These are phyloP conservation scores for Begonia fuchsioides DNA, from an alignment of 306 rosid species.

Conservation along the genomic window DNA sequence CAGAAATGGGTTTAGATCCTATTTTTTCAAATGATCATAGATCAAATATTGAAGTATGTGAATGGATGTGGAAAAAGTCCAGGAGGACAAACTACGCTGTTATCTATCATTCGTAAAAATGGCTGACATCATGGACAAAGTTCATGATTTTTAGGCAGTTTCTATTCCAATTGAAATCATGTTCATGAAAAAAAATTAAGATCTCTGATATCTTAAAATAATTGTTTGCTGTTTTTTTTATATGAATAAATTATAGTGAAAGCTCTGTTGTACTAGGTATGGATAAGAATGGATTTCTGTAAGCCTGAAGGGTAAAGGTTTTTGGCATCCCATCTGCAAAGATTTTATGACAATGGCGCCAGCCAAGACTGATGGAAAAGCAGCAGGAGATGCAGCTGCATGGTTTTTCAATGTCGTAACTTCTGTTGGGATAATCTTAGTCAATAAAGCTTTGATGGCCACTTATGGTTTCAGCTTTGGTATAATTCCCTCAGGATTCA, in stretches of 20 bases:
- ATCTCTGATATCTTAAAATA: too few species aligned
- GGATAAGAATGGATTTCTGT: constrained; percentile 14
- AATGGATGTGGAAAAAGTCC: too few species aligned
- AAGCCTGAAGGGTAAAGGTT: constrained; percentile 22
- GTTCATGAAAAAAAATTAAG: too few species aligned
- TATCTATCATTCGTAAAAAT: too few species aligned
- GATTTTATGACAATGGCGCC: constrained; percentile 31
- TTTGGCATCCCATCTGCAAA: neutral
- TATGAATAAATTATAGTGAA: neutral
- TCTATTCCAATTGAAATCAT: too few species aligned
- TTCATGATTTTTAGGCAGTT: too few species aligned
- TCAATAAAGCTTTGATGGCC: constrained; percentile 86
- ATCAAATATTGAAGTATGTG: too few species aligned
- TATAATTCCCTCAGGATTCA: constrained; percentile 9
- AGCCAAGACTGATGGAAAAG: constrained; percentile 62
- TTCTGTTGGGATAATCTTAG: constrained; percentile 78
- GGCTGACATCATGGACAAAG: too few species aligned
- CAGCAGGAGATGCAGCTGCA: constrained; percentile 63
- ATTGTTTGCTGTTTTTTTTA: neutral
- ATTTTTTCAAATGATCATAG: too few species aligned
- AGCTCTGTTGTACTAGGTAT: constrained; percentile 7
- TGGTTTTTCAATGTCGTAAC: constrained; percentile 91
- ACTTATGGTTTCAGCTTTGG: constrained; percentile 84
- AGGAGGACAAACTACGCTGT: too few species aligned
- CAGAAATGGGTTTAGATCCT: too few species aligned